Percentiles rank a stretch among this genome's conserved stretches.
Evolutionary conservation across 345 rosid genomes (phyloP).

Genomic region (Nephelium lappaceum): DNA sequence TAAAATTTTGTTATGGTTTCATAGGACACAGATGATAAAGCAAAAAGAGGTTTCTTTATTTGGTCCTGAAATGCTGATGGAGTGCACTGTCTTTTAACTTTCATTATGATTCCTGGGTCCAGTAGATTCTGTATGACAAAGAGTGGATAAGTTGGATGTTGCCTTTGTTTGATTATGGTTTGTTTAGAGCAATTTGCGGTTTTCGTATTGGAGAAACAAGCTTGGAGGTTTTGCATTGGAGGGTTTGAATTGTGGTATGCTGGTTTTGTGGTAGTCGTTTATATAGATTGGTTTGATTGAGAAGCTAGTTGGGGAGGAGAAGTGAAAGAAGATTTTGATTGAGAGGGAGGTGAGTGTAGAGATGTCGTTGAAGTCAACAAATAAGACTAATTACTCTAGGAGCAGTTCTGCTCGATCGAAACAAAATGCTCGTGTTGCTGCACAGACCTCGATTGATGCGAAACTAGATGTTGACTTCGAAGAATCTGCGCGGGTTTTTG

Average conservation of each 20-base stretch:
- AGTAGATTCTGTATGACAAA: constrained; percentile 27
- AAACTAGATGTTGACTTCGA: constrained; percentile 68
- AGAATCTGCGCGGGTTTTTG: constrained; percentile 59
- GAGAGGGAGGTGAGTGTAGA: constrained; percentile 23
- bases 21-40: constrained; percentile 15
- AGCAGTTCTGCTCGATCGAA: constrained; percentile 60
- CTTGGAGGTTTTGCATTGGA: constrained; percentile 19
- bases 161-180: constrained; percentile 26
- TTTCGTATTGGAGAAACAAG: constrained; percentile 2
- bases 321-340: constrained; percentile 16
- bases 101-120: constrained; percentile 37
- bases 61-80: constrained; percentile 25
- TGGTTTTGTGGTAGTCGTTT: constrained; percentile 19
- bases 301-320: constrained; percentile 13
- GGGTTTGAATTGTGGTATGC: constrained; percentile 8
- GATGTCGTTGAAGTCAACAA: constrained; percentile 62
- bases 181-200: constrained; percentile 1
- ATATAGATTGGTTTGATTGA: constrained; percentile 19
- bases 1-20: background rate
- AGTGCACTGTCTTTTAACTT: constrained; percentile 19
- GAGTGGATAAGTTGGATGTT: constrained; percentile 10
- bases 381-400: constrained; percentile 44
- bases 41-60: constrained; percentile 4
- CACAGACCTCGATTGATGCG: constrained; percentile 78
- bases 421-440: constrained; percentile 46